Conservation (phyloP, 2,329 filamentous ascomycete genomes). For the Plenodomus tracheiphilus region DNA sequence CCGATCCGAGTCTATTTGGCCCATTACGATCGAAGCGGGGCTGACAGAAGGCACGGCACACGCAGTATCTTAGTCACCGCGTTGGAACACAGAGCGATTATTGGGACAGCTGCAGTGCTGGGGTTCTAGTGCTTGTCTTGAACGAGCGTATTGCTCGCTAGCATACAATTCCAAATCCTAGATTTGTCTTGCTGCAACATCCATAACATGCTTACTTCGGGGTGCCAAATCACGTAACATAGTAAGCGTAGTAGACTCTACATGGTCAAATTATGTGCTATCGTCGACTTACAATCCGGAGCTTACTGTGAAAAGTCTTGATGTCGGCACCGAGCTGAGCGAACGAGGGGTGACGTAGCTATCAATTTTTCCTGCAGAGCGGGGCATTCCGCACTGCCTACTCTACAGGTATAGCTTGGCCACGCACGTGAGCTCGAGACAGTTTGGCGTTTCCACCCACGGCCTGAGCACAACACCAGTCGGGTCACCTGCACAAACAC, state of each 20-base stretch:
- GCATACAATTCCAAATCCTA: too few relatives aligned
- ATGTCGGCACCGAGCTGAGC: not conserved
- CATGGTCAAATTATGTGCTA: too few relatives aligned
- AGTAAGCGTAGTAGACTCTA: too few relatives aligned
- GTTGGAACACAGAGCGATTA: too few relatives aligned
- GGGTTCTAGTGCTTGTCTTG: too few relatives aligned
- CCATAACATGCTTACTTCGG: too few relatives aligned
- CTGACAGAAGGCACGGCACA: too few relatives aligned
- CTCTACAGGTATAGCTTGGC: not conserved
- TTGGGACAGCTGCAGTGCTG: too few relatives aligned
- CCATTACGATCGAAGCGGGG: not conserved
- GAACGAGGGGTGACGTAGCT: constrained; percentile 3
- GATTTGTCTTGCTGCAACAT: too few relatives aligned
- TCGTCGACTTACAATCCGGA: not conserved
- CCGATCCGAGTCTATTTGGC: not conserved
- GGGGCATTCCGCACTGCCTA: not conserved
- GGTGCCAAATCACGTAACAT: too few relatives aligned
- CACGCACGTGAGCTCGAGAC: constrained; percentile 27
- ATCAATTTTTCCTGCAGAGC: not conserved
- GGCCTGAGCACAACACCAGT: not conserved
- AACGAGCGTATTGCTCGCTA: too few relatives aligned
- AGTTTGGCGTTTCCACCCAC: constrained; percentile 16
- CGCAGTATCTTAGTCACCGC: too few relatives aligned
- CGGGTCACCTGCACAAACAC: not conserved
- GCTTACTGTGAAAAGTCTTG: not conserved